phyloP scores from a whole-genome alignment of 1,139 yeast species.

The Pichia sp. region DNA sequence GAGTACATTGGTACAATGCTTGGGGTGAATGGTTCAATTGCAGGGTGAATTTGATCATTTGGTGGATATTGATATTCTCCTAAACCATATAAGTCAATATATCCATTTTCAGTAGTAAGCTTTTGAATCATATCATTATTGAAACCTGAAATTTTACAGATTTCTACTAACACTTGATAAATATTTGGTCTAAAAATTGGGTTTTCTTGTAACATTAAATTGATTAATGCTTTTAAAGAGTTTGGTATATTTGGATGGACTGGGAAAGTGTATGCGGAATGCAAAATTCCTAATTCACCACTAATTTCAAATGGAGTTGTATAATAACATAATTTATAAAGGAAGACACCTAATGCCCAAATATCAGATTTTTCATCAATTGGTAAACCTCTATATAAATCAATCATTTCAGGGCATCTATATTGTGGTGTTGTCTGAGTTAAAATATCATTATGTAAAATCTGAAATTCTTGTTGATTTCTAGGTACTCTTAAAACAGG shows the following conservation, averaged over 20 bases:
- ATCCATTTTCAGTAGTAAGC: constrained; percentile 16
- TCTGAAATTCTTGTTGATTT: constrained; percentile 53
- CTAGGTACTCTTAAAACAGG: constrained; percentile 58
- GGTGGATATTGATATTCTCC: constrained; percentile 27
- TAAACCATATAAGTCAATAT: constrained; percentile 28
- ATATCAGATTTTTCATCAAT: constrained; percentile 74
- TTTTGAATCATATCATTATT: constrained; percentile 11
- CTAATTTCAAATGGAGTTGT: constrained; percentile 79
- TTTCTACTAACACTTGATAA: constrained; percentile 54
- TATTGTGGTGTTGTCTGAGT: constrained; percentile 81
- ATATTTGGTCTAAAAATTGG: constrained; percentile 83
- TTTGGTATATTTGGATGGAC: constrained; percentile 38
- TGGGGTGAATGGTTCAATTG: constrained; percentile 27
- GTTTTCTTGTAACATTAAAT: constrained; percentile 58
- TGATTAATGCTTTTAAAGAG: constrained; percentile 51
- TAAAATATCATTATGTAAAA: constrained; percentile 59
- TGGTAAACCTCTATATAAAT: constrained; percentile 56
- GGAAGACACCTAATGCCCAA: constrained; percentile 78
- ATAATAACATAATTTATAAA: constrained; percentile 70
- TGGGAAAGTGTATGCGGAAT: constrained; percentile 57
- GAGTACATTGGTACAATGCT: constrained; percentile 26
- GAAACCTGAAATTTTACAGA: constrained; percentile 47
- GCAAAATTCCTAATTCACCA: constrained; percentile 61
- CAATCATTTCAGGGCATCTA: constrained; percentile 78
- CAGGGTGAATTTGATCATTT: constrained; percentile 23